Conservation (phyloP, 768 basidiomycete genomes). For the Leucocoprinus birnbaumii region DNA sequence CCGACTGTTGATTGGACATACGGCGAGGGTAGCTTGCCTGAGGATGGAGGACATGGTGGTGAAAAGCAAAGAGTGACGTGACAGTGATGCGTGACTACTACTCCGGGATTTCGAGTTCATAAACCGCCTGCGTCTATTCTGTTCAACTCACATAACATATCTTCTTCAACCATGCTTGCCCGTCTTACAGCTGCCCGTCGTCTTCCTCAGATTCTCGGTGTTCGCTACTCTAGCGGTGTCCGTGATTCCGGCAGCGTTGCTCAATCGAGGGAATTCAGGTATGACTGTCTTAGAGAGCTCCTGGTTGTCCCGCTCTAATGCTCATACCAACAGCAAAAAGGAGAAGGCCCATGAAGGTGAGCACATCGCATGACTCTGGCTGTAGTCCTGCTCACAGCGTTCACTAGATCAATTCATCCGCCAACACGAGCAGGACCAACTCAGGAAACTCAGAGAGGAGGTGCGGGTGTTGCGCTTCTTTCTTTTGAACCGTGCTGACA, state of each 20-base stretch:
- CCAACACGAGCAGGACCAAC: slow-evolving; percentile 51
- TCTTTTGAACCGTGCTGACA: background rate
- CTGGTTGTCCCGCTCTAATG: slow-evolving; percentile 16
- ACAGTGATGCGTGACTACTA: slow-evolving; percentile 29
- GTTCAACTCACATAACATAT: background rate
- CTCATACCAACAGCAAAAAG: slow-evolving; percentile 49
- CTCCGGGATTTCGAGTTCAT: slow-evolving; percentile 4
- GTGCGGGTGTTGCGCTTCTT: slow-evolving; percentile 30
- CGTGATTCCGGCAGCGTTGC: slow-evolving; percentile 56
- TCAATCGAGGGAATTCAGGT: slow-evolving; percentile 63
- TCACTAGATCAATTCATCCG: slow-evolving; percentile 60
- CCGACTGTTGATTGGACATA: no score
- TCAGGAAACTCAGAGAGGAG: slow-evolving; percentile 56
- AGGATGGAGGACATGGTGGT: slow-evolving; percentile 68
- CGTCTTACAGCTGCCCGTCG: slow-evolving; percentile 36
- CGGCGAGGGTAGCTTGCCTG: slow-evolving; percentile 52
- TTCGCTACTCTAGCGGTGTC: slow-evolving; percentile 37
- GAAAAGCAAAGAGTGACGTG: slow-evolving; percentile 36
- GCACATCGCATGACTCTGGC: background rate
- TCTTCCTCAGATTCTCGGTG: slow-evolving; percentile 33
- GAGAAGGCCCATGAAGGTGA: slow-evolving; percentile 65
- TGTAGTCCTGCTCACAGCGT: background rate
- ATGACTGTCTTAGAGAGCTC: slow-evolving; percentile 14
- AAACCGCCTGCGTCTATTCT: no score
- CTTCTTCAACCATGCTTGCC: slow-evolving; percentile 48